Percentiles rank a stretch among this genome's conserved stretches.
These are phyloP conservation scores for Flaveria ramosissima DNA, from an alignment of 129 eudicot species.

Conservation along the genomic window DNA sequence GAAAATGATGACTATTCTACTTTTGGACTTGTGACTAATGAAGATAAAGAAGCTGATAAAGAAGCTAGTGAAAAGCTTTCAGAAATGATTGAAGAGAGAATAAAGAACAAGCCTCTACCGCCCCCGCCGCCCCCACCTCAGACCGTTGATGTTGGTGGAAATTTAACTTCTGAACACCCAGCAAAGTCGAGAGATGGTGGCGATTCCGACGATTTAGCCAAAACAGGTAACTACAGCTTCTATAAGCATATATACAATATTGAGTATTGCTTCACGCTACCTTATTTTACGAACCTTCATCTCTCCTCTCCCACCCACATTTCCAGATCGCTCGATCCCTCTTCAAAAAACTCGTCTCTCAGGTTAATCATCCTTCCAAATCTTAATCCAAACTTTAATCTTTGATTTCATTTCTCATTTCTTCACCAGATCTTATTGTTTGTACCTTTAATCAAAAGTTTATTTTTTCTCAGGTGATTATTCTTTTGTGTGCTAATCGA, in stretches of 20 bases:
- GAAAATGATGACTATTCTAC: conserved; percentile 50
- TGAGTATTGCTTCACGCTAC: conserved; percentile 16
- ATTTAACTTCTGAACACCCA: conserved; percentile 57
- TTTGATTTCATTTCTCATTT: neutral
- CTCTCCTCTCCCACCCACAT: conserved; percentile 26
- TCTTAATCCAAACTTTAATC: conserved; percentile 14
- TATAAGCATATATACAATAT: neutral
- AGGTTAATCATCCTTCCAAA: conserved; percentile 20
- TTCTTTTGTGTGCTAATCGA: conserved; percentile 3
- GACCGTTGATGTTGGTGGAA: conserved; percentile 40
- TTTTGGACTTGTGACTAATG: conserved; percentile 86
- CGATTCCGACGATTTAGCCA: conserved; percentile 60
- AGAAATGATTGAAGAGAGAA: conserved; percentile 83
- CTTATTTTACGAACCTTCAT: conserved; percentile 33
- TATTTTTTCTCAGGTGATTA: conserved; percentile 17
- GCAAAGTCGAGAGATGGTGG: conserved; percentile 65
- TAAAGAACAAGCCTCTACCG: conserved; percentile 79
- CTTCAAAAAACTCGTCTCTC: conserved; percentile 19
- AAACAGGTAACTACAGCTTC: conserved; percentile 47
- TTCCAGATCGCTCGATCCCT: conserved; percentile 23
- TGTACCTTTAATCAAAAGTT: conserved; percentile 16
- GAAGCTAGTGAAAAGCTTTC: conserved; percentile 76
- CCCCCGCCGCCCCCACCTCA: conserved; percentile 92
- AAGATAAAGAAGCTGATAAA: conserved; percentile 78
- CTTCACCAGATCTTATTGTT: conserved; percentile 4